Conservation (phyloP, 2,329 filamentous ascomycete genomes). For the Neocucurbitaria cava region DNA sequence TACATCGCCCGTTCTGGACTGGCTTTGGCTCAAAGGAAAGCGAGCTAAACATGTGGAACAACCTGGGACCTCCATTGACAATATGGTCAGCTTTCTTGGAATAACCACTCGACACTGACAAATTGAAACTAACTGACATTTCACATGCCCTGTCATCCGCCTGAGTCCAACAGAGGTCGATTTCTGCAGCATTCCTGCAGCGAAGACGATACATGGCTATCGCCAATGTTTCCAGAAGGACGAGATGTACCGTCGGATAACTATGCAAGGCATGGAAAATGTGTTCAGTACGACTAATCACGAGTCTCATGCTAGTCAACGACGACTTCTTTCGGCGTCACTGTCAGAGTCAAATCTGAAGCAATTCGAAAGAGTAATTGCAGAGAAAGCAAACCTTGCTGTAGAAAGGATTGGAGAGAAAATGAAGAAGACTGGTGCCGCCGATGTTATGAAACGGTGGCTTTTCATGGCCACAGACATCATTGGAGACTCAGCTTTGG, state of each 20-base stretch:
- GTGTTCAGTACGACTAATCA: neutral
- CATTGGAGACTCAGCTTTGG: conserved; percentile 62
- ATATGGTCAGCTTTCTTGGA: neutral
- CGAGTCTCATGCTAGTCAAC: neutral
- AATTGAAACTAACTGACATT: neutral
- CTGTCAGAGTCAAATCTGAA: conserved; percentile 11
- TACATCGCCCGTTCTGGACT: neutral
- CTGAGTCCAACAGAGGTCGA: neutral
- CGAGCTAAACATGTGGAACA: neutral
- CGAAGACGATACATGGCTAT: neutral
- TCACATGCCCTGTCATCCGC: neutral
- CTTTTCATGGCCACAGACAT: conserved; percentile 63
- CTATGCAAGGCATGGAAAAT: neutral
- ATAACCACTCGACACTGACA: neutral
- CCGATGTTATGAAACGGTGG: conserved; percentile 63
- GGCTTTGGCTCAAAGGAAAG: neutral
- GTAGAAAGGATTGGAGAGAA: conserved; percentile 57
- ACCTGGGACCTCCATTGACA: neutral
- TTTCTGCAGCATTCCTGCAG: neutral
- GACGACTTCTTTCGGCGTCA: neutral
- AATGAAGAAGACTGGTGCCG: conserved; percentile 41
- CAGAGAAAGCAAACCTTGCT: conserved; percentile 48
- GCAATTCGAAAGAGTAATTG: conserved; percentile 41
- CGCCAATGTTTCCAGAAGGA: neutral
- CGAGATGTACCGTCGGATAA: neutral